Evolutionary conservation across 306 rosid genomes (phyloP).

Genomic region (Ceratonia siliqua): DNA sequence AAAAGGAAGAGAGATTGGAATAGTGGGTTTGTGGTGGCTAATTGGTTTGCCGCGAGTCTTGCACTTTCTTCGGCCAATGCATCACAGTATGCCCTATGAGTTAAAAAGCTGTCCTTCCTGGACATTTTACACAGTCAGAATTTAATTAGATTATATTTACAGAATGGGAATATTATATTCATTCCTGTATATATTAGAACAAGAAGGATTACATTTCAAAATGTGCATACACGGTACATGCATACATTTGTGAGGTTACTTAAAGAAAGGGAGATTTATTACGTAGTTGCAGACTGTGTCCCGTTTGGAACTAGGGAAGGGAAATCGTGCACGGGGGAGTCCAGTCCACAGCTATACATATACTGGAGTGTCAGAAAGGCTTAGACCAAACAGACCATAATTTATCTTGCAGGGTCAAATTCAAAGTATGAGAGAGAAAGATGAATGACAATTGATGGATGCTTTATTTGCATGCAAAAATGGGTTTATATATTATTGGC

Average conservation of each 20-base stretch:
- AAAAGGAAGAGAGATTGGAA: slow-evolving; percentile 63
- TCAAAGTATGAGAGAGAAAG: slow-evolving; percentile 34
- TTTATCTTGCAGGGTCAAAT: slow-evolving; percentile 38
- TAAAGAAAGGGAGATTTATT: slow-evolving; percentile 22
- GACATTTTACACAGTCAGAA: background rate
- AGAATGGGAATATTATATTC: no score
- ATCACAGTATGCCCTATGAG: slow-evolving; percentile 96
- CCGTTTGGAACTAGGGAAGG: slow-evolving; percentile 27
- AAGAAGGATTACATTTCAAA: background rate
- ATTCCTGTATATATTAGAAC: background rate
- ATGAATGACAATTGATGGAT: slow-evolving; percentile 23
- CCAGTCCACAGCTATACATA: slow-evolving; percentile 22
- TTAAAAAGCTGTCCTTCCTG: slow-evolving; percentile 98
- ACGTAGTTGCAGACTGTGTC: slow-evolving; percentile 38
- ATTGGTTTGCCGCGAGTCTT: slow-evolving; percentile 60
- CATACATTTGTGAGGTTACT: slow-evolving; percentile 23
- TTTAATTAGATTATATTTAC: no score
- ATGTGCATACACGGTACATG: no score
- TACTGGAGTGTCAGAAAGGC: slow-evolving; percentile 36
- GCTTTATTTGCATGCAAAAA: slow-evolving; percentile 50
- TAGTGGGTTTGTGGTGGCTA: slow-evolving; percentile 35
- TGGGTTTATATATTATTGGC: slow-evolving; percentile 8
- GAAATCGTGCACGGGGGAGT: slow-evolving; percentile 43
- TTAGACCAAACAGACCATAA: slow-evolving; percentile 30
- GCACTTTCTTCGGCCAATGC: slow-evolving; percentile 97